Base-by-base conservation (phyloP, 139 green algal species). In the Closterium sp. region DNA sequence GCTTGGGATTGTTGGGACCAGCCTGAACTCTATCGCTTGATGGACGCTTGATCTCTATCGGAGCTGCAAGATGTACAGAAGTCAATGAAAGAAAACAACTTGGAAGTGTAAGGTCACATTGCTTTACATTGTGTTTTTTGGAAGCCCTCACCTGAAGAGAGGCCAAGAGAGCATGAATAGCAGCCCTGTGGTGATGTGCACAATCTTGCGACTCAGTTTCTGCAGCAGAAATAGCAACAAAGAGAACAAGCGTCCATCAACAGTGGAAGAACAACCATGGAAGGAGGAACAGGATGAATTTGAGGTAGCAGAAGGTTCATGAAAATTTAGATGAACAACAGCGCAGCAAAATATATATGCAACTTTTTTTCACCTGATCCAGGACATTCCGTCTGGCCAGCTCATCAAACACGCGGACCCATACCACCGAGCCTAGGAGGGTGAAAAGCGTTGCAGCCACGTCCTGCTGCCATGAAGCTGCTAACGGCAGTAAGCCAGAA, bases 151-250 rank as follows among this genome's bases (percentile, higher is more conserved):
- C 96, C 97, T 98, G 95, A 98, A 99, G 3, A 99, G 91, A 27
- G 96, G 95, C 97, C 97, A 99, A 29, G 92, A 97, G 21, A 98
- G 88, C 24, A 98, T 50, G 88, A 98, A 98, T 7, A 98, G 90
- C 0, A 98, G 97, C 0, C 97, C 98, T 2, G 97, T 95, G 2
- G 97, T 97, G 29, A 97, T 98, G 95, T 99, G 98, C 62, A 99
- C 97, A 89, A 99, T 94, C 95, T 99, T 99, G 31, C 98, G 96
- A 89, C 95, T 97, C 31, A 98, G 92, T 31, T 98, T 99, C 95
- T 94, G 92, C 38, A 88, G 62, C 13, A 79, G 30, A 88, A 32
- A 88, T 11, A 88, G 85, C 30, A 31, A 29, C 85, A 88, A 24
- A 9, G n/a, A 87, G 62, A 79, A 79, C 62, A 79, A 79, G 27